Conservation (phyloP, 2,329 filamentous ascomycete species). For the Eutypella sp. region DNA sequence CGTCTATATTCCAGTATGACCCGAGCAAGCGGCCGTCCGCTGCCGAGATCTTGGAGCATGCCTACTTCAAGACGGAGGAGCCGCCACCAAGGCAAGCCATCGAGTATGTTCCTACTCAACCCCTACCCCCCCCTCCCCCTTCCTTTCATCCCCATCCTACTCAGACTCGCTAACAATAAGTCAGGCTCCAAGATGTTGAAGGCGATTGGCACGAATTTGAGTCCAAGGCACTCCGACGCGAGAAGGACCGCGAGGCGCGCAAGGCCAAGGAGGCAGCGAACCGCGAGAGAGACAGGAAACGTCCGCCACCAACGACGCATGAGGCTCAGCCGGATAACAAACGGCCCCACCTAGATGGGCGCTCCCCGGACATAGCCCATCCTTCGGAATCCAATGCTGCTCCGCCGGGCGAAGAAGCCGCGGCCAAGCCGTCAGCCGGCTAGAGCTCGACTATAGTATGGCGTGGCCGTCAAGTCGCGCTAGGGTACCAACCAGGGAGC, state of each 20-base stretch:
- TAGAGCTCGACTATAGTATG: too few relatives aligned
- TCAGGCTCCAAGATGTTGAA: constrained; percentile 69
- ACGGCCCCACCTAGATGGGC: constrained; percentile 23
- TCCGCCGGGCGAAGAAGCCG: constrained; percentile 4
- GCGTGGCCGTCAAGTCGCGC: too few relatives aligned
- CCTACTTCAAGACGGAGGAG: constrained; percentile 82
- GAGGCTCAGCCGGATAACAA: constrained; percentile 22
- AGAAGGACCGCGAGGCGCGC: constrained; percentile 62
- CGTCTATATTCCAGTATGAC: constrained; percentile 84
- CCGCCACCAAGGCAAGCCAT: constrained; percentile 71
- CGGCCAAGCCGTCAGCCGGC: background rate
- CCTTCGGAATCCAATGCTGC: constrained; percentile 9
- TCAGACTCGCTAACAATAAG: constrained; percentile 7
- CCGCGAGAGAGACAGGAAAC: constrained; percentile 25
- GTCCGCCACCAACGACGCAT: constrained; percentile 16
- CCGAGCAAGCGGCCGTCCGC: constrained; percentile 78
- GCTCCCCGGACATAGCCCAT: constrained; percentile 6
- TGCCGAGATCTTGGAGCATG: constrained; percentile 75
- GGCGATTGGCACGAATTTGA: constrained; percentile 99
- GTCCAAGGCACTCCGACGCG: constrained; percentile 87
- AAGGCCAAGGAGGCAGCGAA: constrained; percentile 36
- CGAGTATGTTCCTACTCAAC: constrained; percentile 55
- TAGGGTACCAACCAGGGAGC: too few relatives aligned
- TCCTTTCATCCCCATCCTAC: background rate
- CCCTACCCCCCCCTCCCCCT: background rate